Evolutionary conservation across 2,329 filamentous ascomycete genomes (phyloP).

Genomic region (Microsporum canis): DNA sequence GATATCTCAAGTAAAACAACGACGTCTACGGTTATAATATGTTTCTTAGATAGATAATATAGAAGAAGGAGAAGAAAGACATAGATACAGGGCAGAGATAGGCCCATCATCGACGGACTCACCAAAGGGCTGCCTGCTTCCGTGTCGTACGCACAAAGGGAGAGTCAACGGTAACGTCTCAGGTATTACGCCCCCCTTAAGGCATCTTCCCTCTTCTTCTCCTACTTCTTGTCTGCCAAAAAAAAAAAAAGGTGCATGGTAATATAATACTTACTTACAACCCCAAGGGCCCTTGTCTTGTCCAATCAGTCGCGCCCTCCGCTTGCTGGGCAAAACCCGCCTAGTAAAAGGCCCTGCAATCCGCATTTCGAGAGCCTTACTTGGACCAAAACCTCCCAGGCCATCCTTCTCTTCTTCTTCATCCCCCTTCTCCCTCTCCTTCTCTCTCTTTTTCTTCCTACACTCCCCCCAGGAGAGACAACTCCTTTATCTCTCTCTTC

Average conservation of each 20-base stretch:
- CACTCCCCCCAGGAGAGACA: constrained; percentile 10
- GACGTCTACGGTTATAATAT: neutral
- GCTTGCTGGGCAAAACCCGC: constrained; percentile 10
- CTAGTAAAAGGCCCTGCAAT: constrained; percentile 14
- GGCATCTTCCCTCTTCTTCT: neutral
- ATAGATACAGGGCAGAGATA: neutral
- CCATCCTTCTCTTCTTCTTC: constrained; percentile 9
- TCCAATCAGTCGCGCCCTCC: constrained; percentile 11
- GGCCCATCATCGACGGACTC: neutral
- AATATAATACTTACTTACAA: constrained; percentile 6
- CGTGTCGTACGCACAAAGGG: constrained; percentile 2
- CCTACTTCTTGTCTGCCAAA: neutral
- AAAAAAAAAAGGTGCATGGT: neutral
- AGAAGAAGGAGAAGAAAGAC: neutral
- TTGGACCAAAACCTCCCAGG: constrained; percentile 3
- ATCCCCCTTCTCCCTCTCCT: constrained; percentile 15
- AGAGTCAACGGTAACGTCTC: constrained; percentile 3
- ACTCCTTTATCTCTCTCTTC: constrained; percentile 7
- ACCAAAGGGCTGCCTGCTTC: neutral
- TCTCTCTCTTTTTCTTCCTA: constrained; percentile 15
- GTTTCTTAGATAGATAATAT: neutral
- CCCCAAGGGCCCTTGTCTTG: constrained; percentile 20
- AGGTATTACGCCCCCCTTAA: neutral
- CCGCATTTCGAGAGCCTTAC: constrained; percentile 22
- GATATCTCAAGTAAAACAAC: neutral